Base-by-base conservation (phyloP, 73 alveolate species). In the Paraurostyla sp. region DNA sequence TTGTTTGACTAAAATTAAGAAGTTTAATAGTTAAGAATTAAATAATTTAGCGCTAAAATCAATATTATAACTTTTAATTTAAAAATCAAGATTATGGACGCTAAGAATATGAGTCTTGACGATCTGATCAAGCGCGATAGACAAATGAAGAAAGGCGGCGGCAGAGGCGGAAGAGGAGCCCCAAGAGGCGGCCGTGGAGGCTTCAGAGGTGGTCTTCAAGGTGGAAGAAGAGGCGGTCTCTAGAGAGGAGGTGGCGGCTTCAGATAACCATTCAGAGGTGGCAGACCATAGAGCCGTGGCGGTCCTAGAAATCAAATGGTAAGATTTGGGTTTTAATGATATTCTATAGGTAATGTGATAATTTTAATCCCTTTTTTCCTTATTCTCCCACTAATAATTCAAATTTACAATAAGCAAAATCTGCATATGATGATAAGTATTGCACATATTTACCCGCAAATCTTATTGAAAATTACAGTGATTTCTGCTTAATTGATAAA, bases 111-210 rank as follows among this genome's bases (percentile, higher is more conserved):
- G 89, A 40, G 75, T 43, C 60, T 78, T 9, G 89, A 78, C 9
- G 89, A 78, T 18, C 80, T 78, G 25, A 78, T 78, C 60, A 78
- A 78, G 62, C 49, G 78, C 32, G 89, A 78, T 43, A 50, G 46
- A 32, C 13, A 25, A 0, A 9, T 29, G 25, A 54, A 54, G 58
- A 50, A 62, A 33, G 76, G 76, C 16, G 32, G 56, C 25, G 78
- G 87, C 50, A 60, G 82, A 65, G 86, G 71, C 30, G 86, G 86
- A 4, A 73, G 86, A 73, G 71, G 71, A 22, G 71, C 54, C 43
- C 45, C 11, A 0, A 50, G 30, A 62, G 32, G 80, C 13, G 69
- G 82, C 18, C 60, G 82, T 15, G 42, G 82, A 35, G 43, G 7
- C 4, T n/a, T n/a, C n/a, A n/a, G 86, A 73, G 71, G 71, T 48